These are phyloP conservation scores for Lactarius tabidus DNA, from an alignment of 768 basidiomycete genomes.

Conservation along the genomic window DNA sequence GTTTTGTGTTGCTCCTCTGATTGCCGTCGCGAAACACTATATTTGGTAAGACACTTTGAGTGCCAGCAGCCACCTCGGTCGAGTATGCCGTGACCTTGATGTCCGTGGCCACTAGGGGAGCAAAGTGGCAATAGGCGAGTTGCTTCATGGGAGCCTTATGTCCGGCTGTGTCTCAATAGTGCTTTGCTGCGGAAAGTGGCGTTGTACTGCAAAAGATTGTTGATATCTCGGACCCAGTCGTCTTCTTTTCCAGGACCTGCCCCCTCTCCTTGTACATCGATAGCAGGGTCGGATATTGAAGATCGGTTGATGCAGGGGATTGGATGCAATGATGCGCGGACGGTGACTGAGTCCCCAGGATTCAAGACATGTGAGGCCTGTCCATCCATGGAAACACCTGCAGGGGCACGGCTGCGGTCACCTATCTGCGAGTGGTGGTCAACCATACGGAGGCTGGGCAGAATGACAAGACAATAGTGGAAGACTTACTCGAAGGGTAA, in stretches of 20 bases:
- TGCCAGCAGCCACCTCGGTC: not conserved
- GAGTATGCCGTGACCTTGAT: not conserved
- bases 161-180: constrained; percentile 67
- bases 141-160: constrained; percentile 32
- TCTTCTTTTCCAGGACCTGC: constrained; percentile 79
- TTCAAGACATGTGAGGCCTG: constrained; percentile 76
- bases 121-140: not conserved
- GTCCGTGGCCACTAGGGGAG: not conserved
- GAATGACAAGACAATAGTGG: not conserved
- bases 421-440: constrained; percentile 55
- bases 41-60: not conserved
- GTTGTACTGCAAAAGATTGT: constrained; percentile 91
- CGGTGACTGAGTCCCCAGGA: constrained; percentile 81
- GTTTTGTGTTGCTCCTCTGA: not conserved
- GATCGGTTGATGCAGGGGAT: constrained; percentile 92
- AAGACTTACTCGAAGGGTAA: constrained; percentile 63
- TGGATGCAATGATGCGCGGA: constrained; percentile 81
- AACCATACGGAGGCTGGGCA: not conserved
- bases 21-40: not conserved
- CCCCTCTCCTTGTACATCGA: constrained; percentile 50
- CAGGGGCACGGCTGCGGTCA: constrained; percentile 77
- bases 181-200: constrained; percentile 91
- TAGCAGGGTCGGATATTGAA: constrained; percentile 55
- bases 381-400: constrained; percentile 92
- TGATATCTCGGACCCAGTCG: constrained; percentile 97